Evolutionary conservation across 441 rosid genomes (phyloP).

Genomic region (Arabidopsis lyrata): DNA sequence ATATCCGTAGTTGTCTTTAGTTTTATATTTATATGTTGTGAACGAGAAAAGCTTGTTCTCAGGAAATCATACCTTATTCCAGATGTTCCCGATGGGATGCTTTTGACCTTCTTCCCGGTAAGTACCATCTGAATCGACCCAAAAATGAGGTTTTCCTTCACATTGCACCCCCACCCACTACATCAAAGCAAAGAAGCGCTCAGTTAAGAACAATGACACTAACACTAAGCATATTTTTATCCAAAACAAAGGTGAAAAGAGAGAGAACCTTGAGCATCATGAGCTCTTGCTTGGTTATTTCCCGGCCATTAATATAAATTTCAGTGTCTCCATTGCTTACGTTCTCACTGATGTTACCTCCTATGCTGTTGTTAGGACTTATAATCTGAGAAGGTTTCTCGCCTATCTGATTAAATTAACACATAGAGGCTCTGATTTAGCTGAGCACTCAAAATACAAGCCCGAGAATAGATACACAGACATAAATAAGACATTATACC

Average conservation of each 20-base stretch:
- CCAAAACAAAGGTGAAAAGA: background rate
- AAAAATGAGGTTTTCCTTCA: slow-evolving; percentile 66
- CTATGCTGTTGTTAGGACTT: slow-evolving; percentile 50
- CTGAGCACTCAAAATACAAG: background rate
- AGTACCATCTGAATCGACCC: slow-evolving; percentile 74
- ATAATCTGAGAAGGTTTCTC: slow-evolving; percentile 66
- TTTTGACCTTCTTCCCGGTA: slow-evolving; percentile 98
- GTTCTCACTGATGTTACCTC: slow-evolving; percentile 43
- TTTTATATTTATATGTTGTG: slow-evolving; percentile 16
- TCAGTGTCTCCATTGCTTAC: slow-evolving; percentile 72
- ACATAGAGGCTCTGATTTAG: slow-evolving; percentile 33
- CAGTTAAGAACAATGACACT: slow-evolving; percentile 21
- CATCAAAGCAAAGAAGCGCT: slow-evolving; percentile 32
- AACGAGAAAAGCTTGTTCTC: slow-evolving; percentile 27
- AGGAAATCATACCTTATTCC: slow-evolving; percentile 61
- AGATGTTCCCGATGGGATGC: slow-evolving; percentile 85
- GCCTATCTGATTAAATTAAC: slow-evolving; percentile 54
- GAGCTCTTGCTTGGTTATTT: slow-evolving; percentile 60
- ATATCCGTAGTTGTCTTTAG: slow-evolving; percentile 12
- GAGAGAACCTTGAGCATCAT: slow-evolving; percentile 59
- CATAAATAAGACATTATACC: slow-evolving; percentile 48
- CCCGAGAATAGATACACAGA: slow-evolving; percentile 1
- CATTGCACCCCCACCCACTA: slow-evolving; percentile 61
- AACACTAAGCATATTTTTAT: background rate
- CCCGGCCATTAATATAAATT: slow-evolving; percentile 54